Evolutionary conservation across 1,139 yeast species (phyloP).

Genomic region (Yamadazyma siamensis): DNA sequence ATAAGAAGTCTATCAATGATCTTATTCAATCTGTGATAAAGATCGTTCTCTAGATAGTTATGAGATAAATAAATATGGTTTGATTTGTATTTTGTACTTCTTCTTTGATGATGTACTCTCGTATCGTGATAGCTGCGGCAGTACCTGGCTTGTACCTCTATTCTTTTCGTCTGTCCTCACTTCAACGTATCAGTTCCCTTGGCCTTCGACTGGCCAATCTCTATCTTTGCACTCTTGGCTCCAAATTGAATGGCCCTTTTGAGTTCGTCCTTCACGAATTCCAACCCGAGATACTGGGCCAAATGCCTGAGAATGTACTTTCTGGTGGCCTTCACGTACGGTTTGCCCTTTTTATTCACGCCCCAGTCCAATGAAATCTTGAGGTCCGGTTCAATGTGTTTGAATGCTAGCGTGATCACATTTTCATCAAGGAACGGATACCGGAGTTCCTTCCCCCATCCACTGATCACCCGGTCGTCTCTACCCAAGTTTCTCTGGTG

Average conservation of each 20-base stretch:
- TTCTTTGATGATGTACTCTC: no score
- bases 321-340: constrained; percentile 35
- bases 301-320: constrained; percentile 63
- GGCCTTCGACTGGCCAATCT: constrained; percentile 60
- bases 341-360: constrained; percentile 28
- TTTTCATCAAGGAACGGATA: constrained; percentile 79
- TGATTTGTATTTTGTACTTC: no score
- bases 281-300: constrained; percentile 52
- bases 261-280: constrained; percentile 65
- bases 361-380: constrained; percentile 40
- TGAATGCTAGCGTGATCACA: constrained; percentile 53
- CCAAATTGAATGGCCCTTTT: constrained; percentile 97
- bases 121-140: no score
- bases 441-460: constrained; percentile 87
- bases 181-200: constrained; percentile 56
- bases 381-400: constrained; percentile 47
- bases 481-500: constrained; percentile 81
- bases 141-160: no score
- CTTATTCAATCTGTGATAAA: no score
- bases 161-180: no score
- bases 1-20: constrained; percentile 1
- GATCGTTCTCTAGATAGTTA: no score
- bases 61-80: constrained; percentile 1
- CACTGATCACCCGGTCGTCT: constrained; percentile 82
- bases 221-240: constrained; percentile 91